These are phyloP conservation scores for Penicillium sp. DNA, from an alignment of 2,329 filamentous ascomycete genomes.

Conservation along the genomic window DNA sequence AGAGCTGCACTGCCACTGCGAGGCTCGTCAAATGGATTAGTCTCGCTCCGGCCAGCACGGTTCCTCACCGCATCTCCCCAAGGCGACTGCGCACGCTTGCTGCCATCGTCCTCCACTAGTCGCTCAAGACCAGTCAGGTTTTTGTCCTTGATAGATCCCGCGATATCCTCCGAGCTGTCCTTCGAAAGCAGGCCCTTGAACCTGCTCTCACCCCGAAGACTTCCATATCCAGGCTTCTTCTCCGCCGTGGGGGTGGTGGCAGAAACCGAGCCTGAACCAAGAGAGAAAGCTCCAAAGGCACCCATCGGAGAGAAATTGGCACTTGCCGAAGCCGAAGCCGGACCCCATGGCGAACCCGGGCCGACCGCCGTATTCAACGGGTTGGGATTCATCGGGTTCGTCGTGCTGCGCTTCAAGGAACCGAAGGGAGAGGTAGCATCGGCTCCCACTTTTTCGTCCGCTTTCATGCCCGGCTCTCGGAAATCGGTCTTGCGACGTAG, in stretches of 20 bases:
- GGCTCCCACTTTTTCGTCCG: conserved; percentile 51
- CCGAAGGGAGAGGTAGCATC: conserved; percentile 52
- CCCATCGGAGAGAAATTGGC: conserved; percentile 73
- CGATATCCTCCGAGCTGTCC: conserved; percentile 68
- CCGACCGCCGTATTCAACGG: conserved; percentile 54
- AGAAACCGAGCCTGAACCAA: conserved; percentile 53
- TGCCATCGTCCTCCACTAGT: conserved; percentile 53
- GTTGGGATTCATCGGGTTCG: conserved; percentile 49
- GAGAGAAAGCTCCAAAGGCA: conserved; percentile 86
- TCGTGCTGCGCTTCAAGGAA: conserved; percentile 58
- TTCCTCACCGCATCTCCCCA: conserved; percentile 53
- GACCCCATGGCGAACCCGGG: conserved; percentile 59
- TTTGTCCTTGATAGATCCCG: conserved; percentile 56
- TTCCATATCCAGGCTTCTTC: conserved; percentile 69
- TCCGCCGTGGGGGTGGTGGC: conserved; percentile 58
- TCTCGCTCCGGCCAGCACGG: conserved; percentile 50
- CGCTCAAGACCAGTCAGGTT: conserved; percentile 53
- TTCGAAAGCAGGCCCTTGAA: conserved; percentile 84
- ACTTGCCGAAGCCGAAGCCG: conserved; percentile 59
- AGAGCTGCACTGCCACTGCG: conserved; percentile 66
- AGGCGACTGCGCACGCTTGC: conserved; percentile 49
- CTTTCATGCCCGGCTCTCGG: conserved; percentile 49
- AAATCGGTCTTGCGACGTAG: conserved; percentile 64
- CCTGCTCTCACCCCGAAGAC: conserved; percentile 73
- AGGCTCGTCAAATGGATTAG: conserved; percentile 54